Conservation (phyloP, 495 filamentous ascomycete species). For the Pseudoneurospora amorphoporcata region DNA sequence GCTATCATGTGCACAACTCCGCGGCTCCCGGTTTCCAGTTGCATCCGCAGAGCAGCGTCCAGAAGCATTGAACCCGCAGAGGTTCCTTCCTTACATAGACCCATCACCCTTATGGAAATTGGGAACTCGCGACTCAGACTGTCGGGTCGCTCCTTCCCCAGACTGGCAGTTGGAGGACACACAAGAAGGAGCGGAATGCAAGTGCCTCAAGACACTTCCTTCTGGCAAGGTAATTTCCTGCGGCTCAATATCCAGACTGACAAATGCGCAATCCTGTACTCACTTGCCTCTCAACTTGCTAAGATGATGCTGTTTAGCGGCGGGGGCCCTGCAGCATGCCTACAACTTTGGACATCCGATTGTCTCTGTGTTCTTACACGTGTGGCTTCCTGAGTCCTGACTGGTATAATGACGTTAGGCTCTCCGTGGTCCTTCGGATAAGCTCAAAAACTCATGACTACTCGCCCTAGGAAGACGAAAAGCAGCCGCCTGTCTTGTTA, state of each 20-base stretch:
- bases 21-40: background rate
- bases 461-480: background rate
- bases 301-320: background rate
- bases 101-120: background rate
- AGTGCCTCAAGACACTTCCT: background rate
- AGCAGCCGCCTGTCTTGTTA: background rate
- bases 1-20: background rate
- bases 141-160: too few relatives aligned
- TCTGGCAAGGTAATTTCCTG: background rate
- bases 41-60: background rate
- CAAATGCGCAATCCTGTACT: background rate
- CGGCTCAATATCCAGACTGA: background rate
- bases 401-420: background rate
- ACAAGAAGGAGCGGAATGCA: too few relatives aligned
- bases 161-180: too few relatives aligned
- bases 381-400: background rate
- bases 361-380: background rate
- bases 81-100: background rate
- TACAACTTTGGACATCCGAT: background rate
- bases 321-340: background rate
- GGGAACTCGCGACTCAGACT: too few relatives aligned
- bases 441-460: background rate
- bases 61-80: background rate
- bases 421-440: background rate
- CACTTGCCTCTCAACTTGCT: background rate